A percentile compares a stretch with the other conserved stretches of the same genome.
phyloP scores from a whole-genome alignment of 2,329 filamentous ascomycete species.

The Septoria linicola region DNA sequence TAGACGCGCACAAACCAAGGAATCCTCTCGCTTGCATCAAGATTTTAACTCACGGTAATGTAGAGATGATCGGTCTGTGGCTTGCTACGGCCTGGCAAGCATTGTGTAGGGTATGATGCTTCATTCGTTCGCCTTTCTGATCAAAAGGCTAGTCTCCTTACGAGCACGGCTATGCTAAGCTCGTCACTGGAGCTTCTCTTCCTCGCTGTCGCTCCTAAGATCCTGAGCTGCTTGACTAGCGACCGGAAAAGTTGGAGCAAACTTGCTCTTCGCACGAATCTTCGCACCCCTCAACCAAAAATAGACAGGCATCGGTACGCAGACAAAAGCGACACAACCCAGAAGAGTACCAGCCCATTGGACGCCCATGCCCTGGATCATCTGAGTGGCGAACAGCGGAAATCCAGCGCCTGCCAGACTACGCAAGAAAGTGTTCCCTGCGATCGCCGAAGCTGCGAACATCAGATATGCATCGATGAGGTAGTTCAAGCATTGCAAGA shows the following conservation, averaged over 20 bases:
- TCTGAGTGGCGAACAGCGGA: slow-evolving; percentile 47
- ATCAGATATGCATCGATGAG: slow-evolving; percentile 59
- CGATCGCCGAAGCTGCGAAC: slow-evolving; percentile 41
- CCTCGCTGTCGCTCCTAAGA: slow-evolving; percentile 17
- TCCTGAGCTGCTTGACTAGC: slow-evolving; percentile 19
- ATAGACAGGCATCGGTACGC: slow-evolving; percentile 46
- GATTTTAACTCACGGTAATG: too few species aligned
- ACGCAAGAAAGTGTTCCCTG: slow-evolving; percentile 45
- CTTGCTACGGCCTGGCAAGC: background rate
- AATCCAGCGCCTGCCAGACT: slow-evolving; percentile 47
- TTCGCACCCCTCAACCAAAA: slow-evolving; percentile 46
- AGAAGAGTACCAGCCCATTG: slow-evolving; percentile 49
- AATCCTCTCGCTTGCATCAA: too few species aligned
- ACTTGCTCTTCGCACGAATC: slow-evolving; percentile 45
- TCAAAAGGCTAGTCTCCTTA: too few species aligned
- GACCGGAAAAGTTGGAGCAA: slow-evolving; percentile 36
- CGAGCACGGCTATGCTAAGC: too few species aligned
- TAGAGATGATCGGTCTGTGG: background rate
- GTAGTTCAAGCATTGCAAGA: slow-evolving; percentile 43
- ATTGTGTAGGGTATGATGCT: background rate
- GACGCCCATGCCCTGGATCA: slow-evolving; percentile 55
- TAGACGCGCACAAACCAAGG: too few species aligned
- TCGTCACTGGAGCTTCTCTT: slow-evolving; percentile 10
- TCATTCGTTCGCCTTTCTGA: too few species aligned
- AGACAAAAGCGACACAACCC: slow-evolving; percentile 44